A percentile compares a stretch with the other conserved stretches of the same genome.
Conservation (phyloP, 2,329 filamentous ascomycete genomes). For the Ceratocystis smalleyi region DNA sequence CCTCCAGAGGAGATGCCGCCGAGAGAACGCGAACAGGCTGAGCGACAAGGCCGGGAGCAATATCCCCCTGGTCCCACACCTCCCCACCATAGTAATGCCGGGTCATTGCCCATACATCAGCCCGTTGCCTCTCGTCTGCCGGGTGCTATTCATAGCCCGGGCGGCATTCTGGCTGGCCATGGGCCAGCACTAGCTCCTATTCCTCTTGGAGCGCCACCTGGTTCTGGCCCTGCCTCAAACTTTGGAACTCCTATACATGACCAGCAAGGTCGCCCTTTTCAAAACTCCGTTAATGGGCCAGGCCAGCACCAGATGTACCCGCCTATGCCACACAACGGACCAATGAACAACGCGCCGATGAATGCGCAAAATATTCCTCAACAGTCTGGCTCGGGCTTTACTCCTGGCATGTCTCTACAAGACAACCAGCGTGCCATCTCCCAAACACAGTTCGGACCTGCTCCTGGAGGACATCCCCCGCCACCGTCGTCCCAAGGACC, state of each 20-base stretch:
- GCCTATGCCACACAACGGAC: slow-evolving; percentile 36
- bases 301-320: slow-evolving; percentile 43
- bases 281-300: slow-evolving; percentile 33
- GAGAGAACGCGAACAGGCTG: slow-evolving; percentile 31
- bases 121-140: slow-evolving; percentile 71
- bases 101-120: slow-evolving; percentile 83
- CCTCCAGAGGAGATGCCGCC: slow-evolving; percentile 34
- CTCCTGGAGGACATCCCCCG: slow-evolving; percentile 21
- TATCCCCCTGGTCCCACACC: slow-evolving; percentile 56
- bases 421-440: slow-evolving; percentile 22
- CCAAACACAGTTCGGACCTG: slow-evolving; percentile 15
- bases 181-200: slow-evolving; percentile 42
- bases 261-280: slow-evolving; percentile 36
- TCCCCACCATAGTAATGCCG: slow-evolving; percentile 73
- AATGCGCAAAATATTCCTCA: slow-evolving; percentile 44
- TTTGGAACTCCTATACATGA: slow-evolving; percentile 42
- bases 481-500: slow-evolving; percentile 24
- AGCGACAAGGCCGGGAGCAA: slow-evolving; percentile 49
- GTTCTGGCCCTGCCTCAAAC: slow-evolving; percentile 27
- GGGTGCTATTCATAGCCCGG: slow-evolving; percentile 78
- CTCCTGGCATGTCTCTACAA: slow-evolving; percentile 24
- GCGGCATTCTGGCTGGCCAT: slow-evolving; percentile 67
- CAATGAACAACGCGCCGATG: slow-evolving; percentile 35
- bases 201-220: slow-evolving; percentile 37
- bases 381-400: background rate